phyloP scores from a whole-genome alignment of 164 flowering plant genomes.

The Aristolochia contorta region DNA sequence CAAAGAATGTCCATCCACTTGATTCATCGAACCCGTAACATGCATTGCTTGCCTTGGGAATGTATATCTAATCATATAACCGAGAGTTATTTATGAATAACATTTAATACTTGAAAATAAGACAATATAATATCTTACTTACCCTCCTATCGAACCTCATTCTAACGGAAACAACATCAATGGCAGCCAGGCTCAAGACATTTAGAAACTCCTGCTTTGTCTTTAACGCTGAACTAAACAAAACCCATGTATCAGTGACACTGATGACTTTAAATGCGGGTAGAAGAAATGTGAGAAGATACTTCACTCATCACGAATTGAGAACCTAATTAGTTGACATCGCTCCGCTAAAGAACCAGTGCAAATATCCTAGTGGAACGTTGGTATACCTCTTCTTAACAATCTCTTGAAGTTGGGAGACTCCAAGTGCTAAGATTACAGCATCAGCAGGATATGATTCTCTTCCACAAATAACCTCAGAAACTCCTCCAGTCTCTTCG shows the following conservation, averaged over 20 bases:
- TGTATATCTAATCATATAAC: conserved; percentile 19
- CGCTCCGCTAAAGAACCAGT: not conserved
- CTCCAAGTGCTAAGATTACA: conserved; percentile 46
- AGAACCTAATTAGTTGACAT: no score
- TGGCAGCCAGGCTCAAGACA: conserved; percentile 36
- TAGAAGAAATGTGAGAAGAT: not conserved
- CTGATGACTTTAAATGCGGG: conserved; percentile 1
- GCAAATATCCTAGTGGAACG: not conserved
- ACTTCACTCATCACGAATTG: not conserved
- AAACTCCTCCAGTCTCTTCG: conserved; percentile 38
- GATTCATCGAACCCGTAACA: conserved; percentile 34
- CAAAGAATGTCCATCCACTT: conserved; percentile 56
- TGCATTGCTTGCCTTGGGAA: not conserved
- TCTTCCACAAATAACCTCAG: conserved; percentile 41
- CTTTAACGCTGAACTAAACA: conserved; percentile 46
- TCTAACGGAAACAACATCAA: conserved; percentile 40
- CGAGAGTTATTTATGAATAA: not conserved
- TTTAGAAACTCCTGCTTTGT: conserved; percentile 47
- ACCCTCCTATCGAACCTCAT: conserved; percentile 51
- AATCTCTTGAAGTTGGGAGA: conserved; percentile 42
- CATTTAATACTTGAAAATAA: not conserved
- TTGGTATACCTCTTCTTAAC: conserved; percentile 27
- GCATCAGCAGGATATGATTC: conserved; percentile 42
- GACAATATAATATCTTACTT: not conserved
- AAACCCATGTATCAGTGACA: conserved; percentile 6